Evolutionary conservation across 441 rosid genomes (phyloP).

Genomic region (Kokia cookei): DNA sequence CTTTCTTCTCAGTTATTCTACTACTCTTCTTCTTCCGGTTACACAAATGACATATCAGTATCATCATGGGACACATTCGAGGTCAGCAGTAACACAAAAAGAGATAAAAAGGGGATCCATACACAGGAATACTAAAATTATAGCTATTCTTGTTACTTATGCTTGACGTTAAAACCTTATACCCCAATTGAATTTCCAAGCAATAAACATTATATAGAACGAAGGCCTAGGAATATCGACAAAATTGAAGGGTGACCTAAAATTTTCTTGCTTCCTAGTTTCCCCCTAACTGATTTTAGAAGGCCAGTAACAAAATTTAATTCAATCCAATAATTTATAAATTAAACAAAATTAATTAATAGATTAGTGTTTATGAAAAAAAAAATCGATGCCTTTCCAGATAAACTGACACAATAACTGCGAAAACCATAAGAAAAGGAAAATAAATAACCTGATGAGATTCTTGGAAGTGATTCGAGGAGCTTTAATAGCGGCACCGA

Average conservation of each 20-base stretch:
- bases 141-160: neutral
- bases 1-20: no score
- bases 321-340: neutral
- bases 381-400: neutral
- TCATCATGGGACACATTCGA: no score
- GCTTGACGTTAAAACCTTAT: neutral
- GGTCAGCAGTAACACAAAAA: no score
- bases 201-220: neutral
- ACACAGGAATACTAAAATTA: neutral
- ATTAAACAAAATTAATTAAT: neutral
- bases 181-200: neutral
- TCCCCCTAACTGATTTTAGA: neutral
- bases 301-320: neutral
- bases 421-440: neutral
- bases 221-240: neutral
- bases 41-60: no score
- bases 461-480: slow-evolving; percentile 99
- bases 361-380: neutral
- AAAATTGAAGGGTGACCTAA: neutral
- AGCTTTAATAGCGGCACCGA: slow-evolving; percentile 95
- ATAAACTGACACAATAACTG: neutral
- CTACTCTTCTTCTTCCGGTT: no score
- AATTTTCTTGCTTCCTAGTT: neutral
- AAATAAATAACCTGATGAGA: slow-evolving; percentile 64
- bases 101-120: neutral